Evolutionary conservation across 345 rosid genomes (phyloP).

Genomic region (Litchi chinensis): DNA sequence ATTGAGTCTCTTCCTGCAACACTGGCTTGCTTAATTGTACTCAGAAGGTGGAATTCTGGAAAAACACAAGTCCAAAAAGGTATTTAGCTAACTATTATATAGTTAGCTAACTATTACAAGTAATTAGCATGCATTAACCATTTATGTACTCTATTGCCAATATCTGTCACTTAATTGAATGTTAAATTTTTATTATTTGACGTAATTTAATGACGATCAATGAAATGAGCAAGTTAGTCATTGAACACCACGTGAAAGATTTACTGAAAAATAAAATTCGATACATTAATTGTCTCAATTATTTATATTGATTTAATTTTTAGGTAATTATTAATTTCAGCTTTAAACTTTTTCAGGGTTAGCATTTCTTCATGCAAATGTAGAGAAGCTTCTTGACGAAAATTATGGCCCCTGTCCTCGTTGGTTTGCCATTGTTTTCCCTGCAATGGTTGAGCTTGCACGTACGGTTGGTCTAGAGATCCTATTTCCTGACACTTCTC

Average conservation of each 20-base stretch:
- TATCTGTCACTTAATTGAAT: too few relatives aligned
- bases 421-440: conserved; percentile 57
- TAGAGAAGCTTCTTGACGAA: conserved; percentile 37
- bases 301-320: neutral
- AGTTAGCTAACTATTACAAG: too few relatives aligned
- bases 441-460: conserved; percentile 55
- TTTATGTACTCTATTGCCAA: too few relatives aligned
- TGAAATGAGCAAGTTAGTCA: too few relatives aligned
- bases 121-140: too few relatives aligned
- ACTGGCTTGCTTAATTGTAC: conserved; percentile 55
- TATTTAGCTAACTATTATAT: neutral
- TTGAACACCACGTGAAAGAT: too few relatives aligned
- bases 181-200: too few relatives aligned
- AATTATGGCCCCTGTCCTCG: conserved; percentile 38
- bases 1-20: conserved; percentile 50
- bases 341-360: conserved; percentile 31
- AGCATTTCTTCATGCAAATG: conserved; percentile 38
- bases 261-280: too few relatives aligned
- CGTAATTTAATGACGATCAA: neutral
- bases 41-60: conserved; percentile 49
- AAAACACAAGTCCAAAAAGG: conserved; percentile 36
- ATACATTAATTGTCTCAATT: neutral
- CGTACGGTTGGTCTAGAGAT: conserved; percentile 38
- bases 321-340: neutral
- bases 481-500: conserved; percentile 23